Evolutionary conservation across 495 filamentous ascomycete genomes (phyloP), one percentile per base, ranked within the genome.

Genomic region (Xanthoparmelia taractica): DNA sequence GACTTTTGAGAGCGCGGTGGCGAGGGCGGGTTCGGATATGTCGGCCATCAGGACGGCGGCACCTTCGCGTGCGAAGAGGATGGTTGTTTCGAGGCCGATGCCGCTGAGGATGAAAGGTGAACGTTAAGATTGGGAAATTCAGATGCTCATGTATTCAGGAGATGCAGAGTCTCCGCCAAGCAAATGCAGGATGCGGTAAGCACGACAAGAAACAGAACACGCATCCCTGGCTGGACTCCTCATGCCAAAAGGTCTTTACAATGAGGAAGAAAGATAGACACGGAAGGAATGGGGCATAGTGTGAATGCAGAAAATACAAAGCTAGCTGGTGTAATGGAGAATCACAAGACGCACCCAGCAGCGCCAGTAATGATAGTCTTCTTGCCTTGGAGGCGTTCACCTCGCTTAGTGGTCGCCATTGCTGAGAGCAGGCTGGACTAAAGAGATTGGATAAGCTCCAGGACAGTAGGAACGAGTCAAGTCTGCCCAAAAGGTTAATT

Each of bases 341-440:
- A 15, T 43, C 0, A 13, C 20, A 20, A 8, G 31, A 80, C 86
- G 71, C 83, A 96, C 92, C 92, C 89, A 63, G 88, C 92, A 38
- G 88, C 92, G 72, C 93, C 93, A 25, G 94, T 98, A 70, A 98
- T 83, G 66, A 98, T 85, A 73, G 90, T 90, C 75, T 96, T 96
- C 77, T 97, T 98, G 75, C 90, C 92, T 57, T 85, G 79, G 27
- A 98, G 80, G 73, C 92, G 87, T 63, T 82, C 83, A 63, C 66
- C 65, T 25, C 58, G n/a, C 27, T 27, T 38, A 10, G 57, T 66
- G 34, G 58, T 67, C 12, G 65, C 37, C 62, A 69, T 69, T 13
- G 18, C 48, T 4, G 23, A 50, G 47, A 50, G 29, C 17, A 10
- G 27, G 1, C 13, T 7, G 4, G 23, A 8, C 15, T 6, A 2